Conservation (phyloP, 2,329 filamentous ascomycete genomes). For the Tolypocladium endophyticum region DNA sequence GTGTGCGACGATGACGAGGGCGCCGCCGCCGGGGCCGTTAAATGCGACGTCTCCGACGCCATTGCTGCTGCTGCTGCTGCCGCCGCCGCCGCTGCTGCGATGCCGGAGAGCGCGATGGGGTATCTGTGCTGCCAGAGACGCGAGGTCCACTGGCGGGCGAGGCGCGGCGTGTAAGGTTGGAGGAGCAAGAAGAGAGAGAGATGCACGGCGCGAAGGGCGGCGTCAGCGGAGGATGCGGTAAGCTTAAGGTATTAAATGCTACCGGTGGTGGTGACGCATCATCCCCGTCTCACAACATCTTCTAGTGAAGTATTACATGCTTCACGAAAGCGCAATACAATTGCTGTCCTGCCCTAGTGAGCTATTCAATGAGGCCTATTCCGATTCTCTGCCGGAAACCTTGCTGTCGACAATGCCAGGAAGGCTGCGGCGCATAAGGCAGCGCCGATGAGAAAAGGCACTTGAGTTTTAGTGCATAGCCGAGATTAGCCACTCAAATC, state of each 20-base stretch:
- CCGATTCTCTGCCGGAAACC: background rate
- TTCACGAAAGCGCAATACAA: too few species aligned
- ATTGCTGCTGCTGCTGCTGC: conserved; percentile 8
- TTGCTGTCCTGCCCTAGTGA: too few species aligned
- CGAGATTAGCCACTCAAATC: too few species aligned
- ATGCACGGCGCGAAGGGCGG: background rate
- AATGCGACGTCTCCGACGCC: conserved; percentile 7
- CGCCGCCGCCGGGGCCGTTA: conserved; percentile 2
- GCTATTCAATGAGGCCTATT: background rate
- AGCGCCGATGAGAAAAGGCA: background rate
- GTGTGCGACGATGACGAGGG: conserved; percentile 4
- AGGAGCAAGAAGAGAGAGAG: background rate
- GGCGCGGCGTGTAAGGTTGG: conserved; percentile 1
- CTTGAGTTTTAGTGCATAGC: too few species aligned
- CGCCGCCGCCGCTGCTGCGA: conserved; percentile 1
- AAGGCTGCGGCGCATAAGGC: background rate
- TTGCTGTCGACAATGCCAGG: background rate
- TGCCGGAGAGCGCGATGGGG: background rate
- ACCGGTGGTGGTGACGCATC: background rate
- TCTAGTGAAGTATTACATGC: too few species aligned
- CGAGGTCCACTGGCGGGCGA: conserved; percentile 1
- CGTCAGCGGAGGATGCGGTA: too few species aligned
- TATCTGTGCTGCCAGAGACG: conserved; percentile 3
- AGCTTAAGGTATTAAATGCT: background rate
- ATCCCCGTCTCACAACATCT: too few species aligned